Conservation (phyloP, 441 rosid species). For the Erodium moschatum region DNA sequence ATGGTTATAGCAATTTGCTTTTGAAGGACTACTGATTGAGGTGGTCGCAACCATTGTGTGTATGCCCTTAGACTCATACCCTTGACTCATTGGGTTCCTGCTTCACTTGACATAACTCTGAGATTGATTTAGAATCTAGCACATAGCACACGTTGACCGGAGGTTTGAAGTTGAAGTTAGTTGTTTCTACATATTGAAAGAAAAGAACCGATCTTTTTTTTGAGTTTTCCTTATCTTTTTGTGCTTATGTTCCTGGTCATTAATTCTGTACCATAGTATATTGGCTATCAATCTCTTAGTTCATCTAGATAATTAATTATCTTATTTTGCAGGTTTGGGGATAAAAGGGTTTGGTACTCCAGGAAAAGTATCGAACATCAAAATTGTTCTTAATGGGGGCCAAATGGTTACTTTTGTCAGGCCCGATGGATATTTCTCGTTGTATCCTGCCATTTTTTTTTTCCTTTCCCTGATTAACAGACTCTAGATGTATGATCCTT, state of each 20-base stretch:
- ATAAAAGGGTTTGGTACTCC: slow-evolving; percentile 42
- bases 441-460: slow-evolving; percentile 44
- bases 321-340: slow-evolving; percentile 45
- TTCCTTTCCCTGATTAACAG: slow-evolving; percentile 1
- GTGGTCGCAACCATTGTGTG: neutral
- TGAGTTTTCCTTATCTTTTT: slow-evolving; percentile 9
- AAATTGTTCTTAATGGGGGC: slow-evolving; percentile 87
- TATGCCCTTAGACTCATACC: too few species aligned
- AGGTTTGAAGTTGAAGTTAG: slow-evolving; percentile 10
- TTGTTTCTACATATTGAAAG: neutral
- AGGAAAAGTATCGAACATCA: slow-evolving; percentile 59
- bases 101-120: neutral
- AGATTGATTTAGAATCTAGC: neutral
- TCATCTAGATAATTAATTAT: slow-evolving; percentile 12
- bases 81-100: neutral
- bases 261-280: neutral
- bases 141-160: neutral
- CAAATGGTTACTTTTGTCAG: slow-evolving; percentile 59
- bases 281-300: slow-evolving; percentile 1
- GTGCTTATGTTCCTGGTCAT: neutral
- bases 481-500: slow-evolving; percentile 4
- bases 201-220: neutral
- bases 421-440: slow-evolving; percentile 95
- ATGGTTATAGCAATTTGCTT: neutral
- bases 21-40: neutral